phyloP scores from a whole-genome alignment of 1,284 basidiomycete species.

The Puccinia novopanici region DNA sequence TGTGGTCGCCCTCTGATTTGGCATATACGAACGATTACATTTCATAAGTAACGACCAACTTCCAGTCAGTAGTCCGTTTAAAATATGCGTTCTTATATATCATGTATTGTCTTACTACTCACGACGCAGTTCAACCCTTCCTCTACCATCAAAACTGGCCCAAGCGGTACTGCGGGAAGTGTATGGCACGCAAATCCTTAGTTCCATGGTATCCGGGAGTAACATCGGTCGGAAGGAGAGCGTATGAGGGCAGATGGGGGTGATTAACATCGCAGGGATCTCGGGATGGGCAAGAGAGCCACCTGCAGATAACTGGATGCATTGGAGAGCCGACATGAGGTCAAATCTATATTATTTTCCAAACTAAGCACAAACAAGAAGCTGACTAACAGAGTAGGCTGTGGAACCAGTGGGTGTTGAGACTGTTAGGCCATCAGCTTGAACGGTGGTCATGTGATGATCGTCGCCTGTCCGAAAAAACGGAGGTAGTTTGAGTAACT shows the following conservation, averaged over 20 bases:
- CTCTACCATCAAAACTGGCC: constrained; percentile 97
- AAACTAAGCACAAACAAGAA: background rate
- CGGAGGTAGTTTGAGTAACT: background rate
- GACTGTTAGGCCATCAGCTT: constrained; percentile 93
- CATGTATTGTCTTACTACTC: background rate
- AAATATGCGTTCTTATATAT: background rate
- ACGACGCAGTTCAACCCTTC: constrained; percentile 86
- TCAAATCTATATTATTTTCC: background rate
- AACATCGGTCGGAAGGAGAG: constrained; percentile 98
- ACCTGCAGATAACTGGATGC: constrained; percentile 80
- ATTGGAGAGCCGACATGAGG: background rate
- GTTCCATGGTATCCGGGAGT: constrained; percentile 95
- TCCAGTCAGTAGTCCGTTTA: background rate
- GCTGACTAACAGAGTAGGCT: constrained; percentile 79
- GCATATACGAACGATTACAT: background rate
- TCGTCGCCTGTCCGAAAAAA: constrained; percentile 75
- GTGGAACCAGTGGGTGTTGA: constrained; percentile 97
- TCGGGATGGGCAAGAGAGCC: constrained; percentile 97
- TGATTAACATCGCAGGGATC: constrained; percentile 93
- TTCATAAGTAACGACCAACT: no score
- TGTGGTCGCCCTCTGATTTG: constrained; percentile 81
- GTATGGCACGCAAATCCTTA: constrained; percentile 96
- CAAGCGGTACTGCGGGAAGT: constrained; percentile 97
- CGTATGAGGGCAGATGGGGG: constrained; percentile 97
- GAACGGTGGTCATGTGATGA: constrained; percentile 98